A percentile compares a stretch with the other conserved stretches of the same genome.
These are phyloP conservation scores for Fraxinus americana DNA, from an alignment of 257 asterid genomes.

Conservation along the genomic window DNA sequence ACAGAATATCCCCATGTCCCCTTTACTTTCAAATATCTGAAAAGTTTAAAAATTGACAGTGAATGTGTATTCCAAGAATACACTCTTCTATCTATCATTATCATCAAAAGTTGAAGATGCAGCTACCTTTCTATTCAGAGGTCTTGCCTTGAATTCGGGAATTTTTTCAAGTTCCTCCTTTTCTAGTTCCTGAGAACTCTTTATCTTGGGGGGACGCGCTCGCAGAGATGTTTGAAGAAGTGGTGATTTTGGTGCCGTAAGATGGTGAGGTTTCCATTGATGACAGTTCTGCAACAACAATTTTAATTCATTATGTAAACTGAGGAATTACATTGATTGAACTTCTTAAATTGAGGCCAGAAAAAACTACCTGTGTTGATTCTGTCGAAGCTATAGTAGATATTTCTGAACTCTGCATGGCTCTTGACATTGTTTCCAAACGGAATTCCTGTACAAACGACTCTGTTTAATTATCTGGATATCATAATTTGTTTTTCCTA, in stretches of 20 bases:
- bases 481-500: background rate
- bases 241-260: conserved; percentile 88
- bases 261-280: conserved; percentile 65
- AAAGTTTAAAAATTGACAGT: background rate
- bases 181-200: conserved; percentile 71
- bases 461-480: conserved; percentile 13
- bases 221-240: conserved; percentile 73
- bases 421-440: conserved; percentile 88
- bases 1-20: conserved; percentile 81
- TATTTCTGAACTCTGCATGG: conserved; percentile 67
- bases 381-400: conserved; percentile 66
- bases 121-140: conserved; percentile 79
- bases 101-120: background rate
- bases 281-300: conserved; percentile 47
- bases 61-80: conserved; percentile 1
- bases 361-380: conserved; percentile 44
- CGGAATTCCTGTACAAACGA: conserved; percentile 74
- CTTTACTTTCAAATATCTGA: conserved; percentile 93
- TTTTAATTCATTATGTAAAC: conserved; percentile 2
- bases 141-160: conserved; percentile 92
- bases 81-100: background rate
- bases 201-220: conserved; percentile 79
- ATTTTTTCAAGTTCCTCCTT: conserved; percentile 70
- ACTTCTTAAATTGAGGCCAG: conserved; percentile 14
- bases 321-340: background rate